phyloP scores from a whole-genome alignment of 306 rosid genomes.

The Astragalus glycyphyllos region DNA sequence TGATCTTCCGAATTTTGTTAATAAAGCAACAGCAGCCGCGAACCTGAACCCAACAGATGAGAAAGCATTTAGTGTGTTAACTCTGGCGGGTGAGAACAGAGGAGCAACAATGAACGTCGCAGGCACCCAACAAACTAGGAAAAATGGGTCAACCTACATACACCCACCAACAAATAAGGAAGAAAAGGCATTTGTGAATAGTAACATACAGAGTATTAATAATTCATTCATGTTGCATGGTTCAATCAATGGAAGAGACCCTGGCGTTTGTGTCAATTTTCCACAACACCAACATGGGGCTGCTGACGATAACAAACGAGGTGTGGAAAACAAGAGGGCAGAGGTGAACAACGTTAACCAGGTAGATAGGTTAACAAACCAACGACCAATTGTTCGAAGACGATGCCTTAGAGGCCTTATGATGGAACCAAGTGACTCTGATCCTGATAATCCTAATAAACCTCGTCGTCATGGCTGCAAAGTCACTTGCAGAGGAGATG shows the following conservation, averaged over 20 bases:
- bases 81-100: slow-evolving; percentile 80
- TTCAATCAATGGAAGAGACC: slow-evolving; percentile 64
- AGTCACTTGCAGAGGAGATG: slow-evolving; percentile 39
- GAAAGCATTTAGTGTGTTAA: slow-evolving; percentile 52
- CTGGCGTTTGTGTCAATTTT: slow-evolving; percentile 60
- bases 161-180: neutral
- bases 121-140: slow-evolving; percentile 37
- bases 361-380: slow-evolving; percentile 44
- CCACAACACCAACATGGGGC: slow-evolving; percentile 14
- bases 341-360: slow-evolving; percentile 1
- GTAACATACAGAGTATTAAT: slow-evolving; percentile 73
- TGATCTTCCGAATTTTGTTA: slow-evolving; percentile 46
- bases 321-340: slow-evolving; percentile 37
- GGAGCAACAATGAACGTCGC: slow-evolving; percentile 73
- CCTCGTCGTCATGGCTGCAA: slow-evolving; percentile 77
- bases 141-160: neutral
- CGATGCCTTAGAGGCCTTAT: slow-evolving; percentile 69
- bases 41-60: slow-evolving; percentile 40
- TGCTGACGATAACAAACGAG: neutral
- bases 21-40: slow-evolving; percentile 37
- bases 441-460: slow-evolving; percentile 61
- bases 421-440: slow-evolving; percentile 75
- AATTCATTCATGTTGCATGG: slow-evolving; percentile 64
- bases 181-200: slow-evolving; percentile 56
- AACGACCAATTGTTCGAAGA: slow-evolving; percentile 58